Conservation (phyloP, 495 filamentous ascomycete species). For the Hyaloscypha finlandica region DNA sequence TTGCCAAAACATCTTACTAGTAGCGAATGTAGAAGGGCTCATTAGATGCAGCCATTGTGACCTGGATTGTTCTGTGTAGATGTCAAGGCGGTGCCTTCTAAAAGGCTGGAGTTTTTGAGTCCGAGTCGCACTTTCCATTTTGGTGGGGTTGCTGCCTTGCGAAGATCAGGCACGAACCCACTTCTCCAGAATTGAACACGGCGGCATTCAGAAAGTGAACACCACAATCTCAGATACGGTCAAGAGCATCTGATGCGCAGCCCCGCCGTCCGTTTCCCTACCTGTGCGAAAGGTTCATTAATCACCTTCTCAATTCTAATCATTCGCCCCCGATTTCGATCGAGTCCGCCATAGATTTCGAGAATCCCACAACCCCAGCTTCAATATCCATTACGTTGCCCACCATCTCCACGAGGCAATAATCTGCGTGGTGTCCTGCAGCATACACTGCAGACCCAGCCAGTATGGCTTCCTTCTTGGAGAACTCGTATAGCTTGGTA, state of each 20-base stretch:
- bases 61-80: slow-evolving; percentile 9
- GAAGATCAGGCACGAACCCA: slow-evolving; percentile 9
- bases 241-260: slow-evolving; percentile 29
- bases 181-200: slow-evolving; percentile 17
- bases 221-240: slow-evolving; percentile 9
- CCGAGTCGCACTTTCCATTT: neutral
- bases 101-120: neutral
- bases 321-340: slow-evolving; percentile 17
- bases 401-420: neutral
- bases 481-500: slow-evolving; percentile 91
- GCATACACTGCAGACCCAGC: slow-evolving; percentile 22
- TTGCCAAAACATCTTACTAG: slow-evolving; percentile 58
- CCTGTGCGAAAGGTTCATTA: slow-evolving; percentile 19
- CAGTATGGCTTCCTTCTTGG: slow-evolving; percentile 92
- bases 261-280: slow-evolving; percentile 16
- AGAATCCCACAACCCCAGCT: slow-evolving; percentile 16
- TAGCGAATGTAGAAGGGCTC: slow-evolving; percentile 97
- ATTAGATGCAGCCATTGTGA: slow-evolving; percentile 31
- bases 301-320: neutral
- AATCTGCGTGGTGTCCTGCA: slow-evolving; percentile 29
- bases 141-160: neutral
- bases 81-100: neutral
- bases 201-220: slow-evolving; percentile 6
- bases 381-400: slow-evolving; percentile 21
- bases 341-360: neutral